phyloP scores from a whole-genome alignment of 2,329 filamentous ascomycete species.

The Apiospora malaysiana region DNA sequence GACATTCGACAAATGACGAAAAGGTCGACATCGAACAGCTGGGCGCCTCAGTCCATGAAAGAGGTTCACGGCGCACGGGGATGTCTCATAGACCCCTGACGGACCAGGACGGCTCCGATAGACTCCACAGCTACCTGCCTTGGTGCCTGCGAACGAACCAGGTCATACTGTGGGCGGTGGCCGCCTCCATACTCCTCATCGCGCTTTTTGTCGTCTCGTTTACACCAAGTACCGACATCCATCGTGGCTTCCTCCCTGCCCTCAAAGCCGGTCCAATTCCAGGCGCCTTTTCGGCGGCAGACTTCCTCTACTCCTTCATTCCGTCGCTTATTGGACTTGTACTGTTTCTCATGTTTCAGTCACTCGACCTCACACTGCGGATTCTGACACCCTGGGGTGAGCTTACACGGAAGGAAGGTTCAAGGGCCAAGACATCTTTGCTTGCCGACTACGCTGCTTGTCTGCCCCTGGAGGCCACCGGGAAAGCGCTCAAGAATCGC shows the following conservation, averaged over 20 bases:
- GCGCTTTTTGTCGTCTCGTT: slow-evolving; percentile 82
- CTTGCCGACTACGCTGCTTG: slow-evolving; percentile 74
- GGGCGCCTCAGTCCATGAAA: slow-evolving; percentile 33
- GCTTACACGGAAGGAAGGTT: slow-evolving; percentile 62
- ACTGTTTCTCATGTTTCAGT: slow-evolving; percentile 70
- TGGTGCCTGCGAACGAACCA: slow-evolving; percentile 75
- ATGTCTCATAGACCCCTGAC: slow-evolving; percentile 44
- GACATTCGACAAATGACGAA: slow-evolving; percentile 35
- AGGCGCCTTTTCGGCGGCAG: slow-evolving; percentile 79
- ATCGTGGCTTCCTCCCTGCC: slow-evolving; percentile 73
- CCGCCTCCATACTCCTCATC: slow-evolving; percentile 65
- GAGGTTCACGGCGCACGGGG: slow-evolving; percentile 31
- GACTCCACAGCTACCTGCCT: slow-evolving; percentile 73
- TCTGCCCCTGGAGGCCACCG: slow-evolving; percentile 64
- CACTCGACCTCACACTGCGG: slow-evolving; percentile 69
- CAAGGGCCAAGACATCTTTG: slow-evolving; percentile 66
- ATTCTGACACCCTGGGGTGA: slow-evolving; percentile 73
- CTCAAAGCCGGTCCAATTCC: slow-evolving; percentile 65
- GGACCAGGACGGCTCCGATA: slow-evolving; percentile 48
- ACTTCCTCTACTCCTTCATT: slow-evolving; percentile 85
- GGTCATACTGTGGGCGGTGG: slow-evolving; percentile 69
- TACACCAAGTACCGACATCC: slow-evolving; percentile 68
- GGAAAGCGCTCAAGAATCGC: slow-evolving; percentile 62
- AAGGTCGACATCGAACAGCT: slow-evolving; percentile 34
- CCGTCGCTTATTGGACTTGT: slow-evolving; percentile 71